Base-by-base conservation (phyloP, 169 alveolate genomes). In the Nephromyces sp. region DNA sequence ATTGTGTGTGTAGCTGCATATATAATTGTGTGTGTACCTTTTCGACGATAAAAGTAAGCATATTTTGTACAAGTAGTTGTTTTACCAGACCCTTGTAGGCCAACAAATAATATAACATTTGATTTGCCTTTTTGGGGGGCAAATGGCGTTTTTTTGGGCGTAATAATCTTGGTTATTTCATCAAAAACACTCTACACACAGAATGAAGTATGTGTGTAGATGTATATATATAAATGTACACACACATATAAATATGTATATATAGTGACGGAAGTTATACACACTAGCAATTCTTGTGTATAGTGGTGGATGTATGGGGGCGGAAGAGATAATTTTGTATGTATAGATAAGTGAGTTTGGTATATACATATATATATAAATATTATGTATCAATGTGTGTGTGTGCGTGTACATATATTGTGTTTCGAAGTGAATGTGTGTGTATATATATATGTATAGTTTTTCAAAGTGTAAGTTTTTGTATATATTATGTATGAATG, bases 41-140 rank as follows among this genome's bases (percentile, higher is more conserved):
- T 93, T 63, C 95, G 84, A 80, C 92, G 94, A 85, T 95, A 95
- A 81, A 90, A 91, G 85, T 96, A 92, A 21, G 99, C 99, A 79
- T 86, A 98, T 86, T 98, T 98, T 21, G 99, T 95, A 81, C 99
- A 95, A 1, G 98, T 95, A 6, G 99, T 98, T n/a, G 99, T 98
- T 75, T 98, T 98, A 62, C 99, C 99, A 51, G 98, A 88, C 30
- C 99, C 99, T 87, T 98, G 98, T 64, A 98, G 84, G 3, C 99
- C 99, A 31, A 98, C 99, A 77, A 98, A 96, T 97, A 98, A 95
- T 34, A 98, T 89, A 25, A 98, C 94, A 79, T 98, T 96, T 22
- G 87, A 67, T 66, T 74, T 78, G 35, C 98, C 99, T 83, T 93
- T 96, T 83, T 86, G 85, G 65, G 95, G 97, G 25, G 86, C 84